These are phyloP conservation scores for Colletotrichum sp. DNA, from an alignment of 2,329 filamentous ascomycete genomes.

Conservation along the genomic window DNA sequence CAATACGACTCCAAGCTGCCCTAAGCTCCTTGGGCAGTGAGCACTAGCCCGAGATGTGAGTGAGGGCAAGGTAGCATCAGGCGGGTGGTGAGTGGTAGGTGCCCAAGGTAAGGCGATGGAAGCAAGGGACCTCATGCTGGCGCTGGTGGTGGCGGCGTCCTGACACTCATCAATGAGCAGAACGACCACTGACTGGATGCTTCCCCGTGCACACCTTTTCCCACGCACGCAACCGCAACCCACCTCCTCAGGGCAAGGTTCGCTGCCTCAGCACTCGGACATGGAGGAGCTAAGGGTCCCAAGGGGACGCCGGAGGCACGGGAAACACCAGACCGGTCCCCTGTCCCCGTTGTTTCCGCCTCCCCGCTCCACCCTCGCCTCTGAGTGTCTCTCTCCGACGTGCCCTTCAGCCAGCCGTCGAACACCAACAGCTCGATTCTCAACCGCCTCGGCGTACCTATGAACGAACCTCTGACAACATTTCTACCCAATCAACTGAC, in stretches of 20 bases:
- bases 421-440: background rate
- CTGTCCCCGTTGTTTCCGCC: background rate
- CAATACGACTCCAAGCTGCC: background rate
- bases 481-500: background rate
- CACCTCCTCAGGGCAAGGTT: conserved; percentile 10
- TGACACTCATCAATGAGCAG: background rate
- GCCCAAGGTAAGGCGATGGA: background rate
- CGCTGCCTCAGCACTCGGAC: background rate
- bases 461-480: background rate
- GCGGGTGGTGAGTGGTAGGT: background rate
- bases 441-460: background rate
- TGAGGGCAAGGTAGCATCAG: background rate
- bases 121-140: background rate
- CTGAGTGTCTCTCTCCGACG: background rate
- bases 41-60: background rate
- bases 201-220: background rate
- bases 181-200: background rate
- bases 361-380: background rate
- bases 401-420: background rate
- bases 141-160: background rate
- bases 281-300: background rate
- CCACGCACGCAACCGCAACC: background rate
- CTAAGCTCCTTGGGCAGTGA: background rate
- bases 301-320: background rate
- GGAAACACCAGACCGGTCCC: background rate